phyloP scores from a whole-genome alignment of 306 rosid genomes.

The Trichosanthes truncata region DNA sequence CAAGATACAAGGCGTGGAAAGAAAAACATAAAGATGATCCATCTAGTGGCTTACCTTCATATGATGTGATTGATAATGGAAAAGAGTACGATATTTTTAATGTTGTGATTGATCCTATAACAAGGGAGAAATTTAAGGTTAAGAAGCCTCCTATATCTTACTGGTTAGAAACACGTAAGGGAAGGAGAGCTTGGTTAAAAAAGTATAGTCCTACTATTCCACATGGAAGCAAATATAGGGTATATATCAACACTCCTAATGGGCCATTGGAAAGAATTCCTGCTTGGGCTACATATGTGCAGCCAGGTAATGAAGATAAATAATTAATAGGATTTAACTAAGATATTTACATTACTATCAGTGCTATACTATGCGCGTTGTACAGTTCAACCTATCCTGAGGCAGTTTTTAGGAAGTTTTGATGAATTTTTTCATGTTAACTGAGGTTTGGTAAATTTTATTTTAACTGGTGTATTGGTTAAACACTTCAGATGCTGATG shows the following conservation, averaged over 20 bases:
- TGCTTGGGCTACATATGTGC: conserved; percentile 99
- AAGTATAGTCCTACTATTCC: conserved; percentile 77
- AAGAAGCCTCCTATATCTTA: conserved; percentile 72
- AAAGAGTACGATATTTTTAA: conserved; percentile 76
- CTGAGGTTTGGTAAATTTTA: not conserved
- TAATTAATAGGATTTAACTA: not conserved
- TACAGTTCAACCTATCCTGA: not conserved
- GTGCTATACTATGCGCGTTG: not conserved
- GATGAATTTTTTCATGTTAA: not conserved
- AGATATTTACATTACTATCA: not conserved
- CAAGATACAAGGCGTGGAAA: conserved; percentile 75
- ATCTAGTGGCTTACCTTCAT: conserved; percentile 36
- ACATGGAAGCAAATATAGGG: conserved; percentile 94
- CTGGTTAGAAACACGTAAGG: conserved; percentile 93
- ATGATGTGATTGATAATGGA: conserved; percentile 67
- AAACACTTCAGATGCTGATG: conserved; percentile 46
- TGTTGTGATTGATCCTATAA: conserved; percentile 54
- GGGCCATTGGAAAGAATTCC: conserved; percentile 92
- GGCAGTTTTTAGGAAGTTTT: not conserved
- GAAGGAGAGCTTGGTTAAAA: conserved; percentile 88
- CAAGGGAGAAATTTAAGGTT: conserved; percentile 41
- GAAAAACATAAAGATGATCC: conserved; percentile 55
- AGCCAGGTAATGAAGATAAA: conserved; percentile 52
- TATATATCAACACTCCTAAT: conserved; percentile 84
- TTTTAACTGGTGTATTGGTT: conserved; percentile 4